Base-by-base conservation (phyloP, 2,329 filamentous ascomycete species). In the Triangularia verruculosa region DNA sequence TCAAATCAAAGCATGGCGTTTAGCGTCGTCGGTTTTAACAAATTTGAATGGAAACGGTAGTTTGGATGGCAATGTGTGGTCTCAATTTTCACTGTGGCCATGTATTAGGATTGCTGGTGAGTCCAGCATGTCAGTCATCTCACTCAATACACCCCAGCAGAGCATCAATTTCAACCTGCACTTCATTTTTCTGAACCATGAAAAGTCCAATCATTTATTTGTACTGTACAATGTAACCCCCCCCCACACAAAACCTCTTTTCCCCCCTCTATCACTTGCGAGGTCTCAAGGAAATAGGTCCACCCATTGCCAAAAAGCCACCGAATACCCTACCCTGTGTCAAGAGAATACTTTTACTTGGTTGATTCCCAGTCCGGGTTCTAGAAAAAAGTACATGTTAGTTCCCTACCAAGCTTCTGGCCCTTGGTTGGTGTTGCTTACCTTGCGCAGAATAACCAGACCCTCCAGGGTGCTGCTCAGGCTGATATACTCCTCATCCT, bases 401-500 rank as follows among this genome's bases (percentile, higher is more conserved):
- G 62, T 17, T 34, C 60, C 7, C 6, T n/a, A n/a, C n/a, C n/a
- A n/a, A n/a, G n/a, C n/a, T n/a, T n/a, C n/a, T n/a, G n/a, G n/a
- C n/a, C n/a, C n/a, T n/a, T n/a, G n/a, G n/a, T n/a, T n/a, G 27
- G 27, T 28, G 17, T n/a, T n/a, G 34, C 86, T 79, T 84, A 96
- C 94, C 92, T 98, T 98, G 83, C 90, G 90, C 77, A 99, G 82
- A 77, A 99, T 98, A 62, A 97, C 94, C 72, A 99, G 83, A 30
- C 95, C 95, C 80, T 99, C 95, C 66, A 99, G 83, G 60, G 89
- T 96, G 80, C 88, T 95, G 75, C 89, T 96, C 74, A 99, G 80
- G 77, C 90, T 92, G 68, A 98, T 89, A 76, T 98, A 99, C 80
- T 99, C 89, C 80, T 99, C 95, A 73, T 99, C 95, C 78, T 99